A percentile compares a stretch with the other conserved stretches of the same genome.
Evolutionary conservation across 1,139 yeast species (phyloP).

Genomic region (Saccharomyces hybrid): DNA sequence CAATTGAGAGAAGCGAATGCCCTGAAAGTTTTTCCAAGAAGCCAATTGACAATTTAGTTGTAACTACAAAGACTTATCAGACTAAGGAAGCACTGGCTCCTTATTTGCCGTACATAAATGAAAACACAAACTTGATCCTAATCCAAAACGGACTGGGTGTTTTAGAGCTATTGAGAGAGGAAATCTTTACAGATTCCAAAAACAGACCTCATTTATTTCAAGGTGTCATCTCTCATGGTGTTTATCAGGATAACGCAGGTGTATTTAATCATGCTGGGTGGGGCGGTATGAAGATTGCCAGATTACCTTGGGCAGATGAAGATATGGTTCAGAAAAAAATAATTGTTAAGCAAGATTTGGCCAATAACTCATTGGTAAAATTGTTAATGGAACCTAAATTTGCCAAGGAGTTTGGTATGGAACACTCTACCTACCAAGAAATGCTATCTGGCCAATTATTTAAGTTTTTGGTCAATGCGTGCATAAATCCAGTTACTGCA

Average conservation of each 20-base stretch:
- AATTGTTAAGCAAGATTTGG: constrained; percentile 11
- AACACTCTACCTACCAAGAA: constrained; percentile 43
- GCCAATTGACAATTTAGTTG: constrained; percentile 47
- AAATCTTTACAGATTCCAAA: constrained; percentile 47
- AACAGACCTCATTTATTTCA: constrained; percentile 53
- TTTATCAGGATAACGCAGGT: constrained; percentile 34
- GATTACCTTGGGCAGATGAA: constrained; percentile 32
- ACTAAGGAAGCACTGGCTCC: constrained; percentile 44
- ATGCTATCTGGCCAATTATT: constrained; percentile 59
- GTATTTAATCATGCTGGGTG: constrained; percentile 57
- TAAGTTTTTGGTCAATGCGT: constrained; percentile 70
- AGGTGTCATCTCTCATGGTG: constrained; percentile 83
- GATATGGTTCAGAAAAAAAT: constrained; percentile 19
- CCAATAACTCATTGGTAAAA: constrained; percentile 20
- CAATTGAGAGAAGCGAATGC: constrained; percentile 23
- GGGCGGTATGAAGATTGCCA: constrained; percentile 51
- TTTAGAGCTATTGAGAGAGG: constrained; percentile 44
- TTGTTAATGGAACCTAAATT: constrained; percentile 25
- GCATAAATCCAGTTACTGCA: constrained; percentile 79
- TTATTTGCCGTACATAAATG: constrained; percentile 40
- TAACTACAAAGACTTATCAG: constrained; percentile 63
- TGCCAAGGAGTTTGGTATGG: constrained; percentile 36
- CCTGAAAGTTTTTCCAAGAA: constrained; percentile 22
- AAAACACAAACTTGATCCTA: constrained; percentile 53
- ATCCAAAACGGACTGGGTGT: constrained; percentile 89